Conservation (phyloP, 2,329 filamentous ascomycete genomes). For the Phyllosticta ampelicida region DNA sequence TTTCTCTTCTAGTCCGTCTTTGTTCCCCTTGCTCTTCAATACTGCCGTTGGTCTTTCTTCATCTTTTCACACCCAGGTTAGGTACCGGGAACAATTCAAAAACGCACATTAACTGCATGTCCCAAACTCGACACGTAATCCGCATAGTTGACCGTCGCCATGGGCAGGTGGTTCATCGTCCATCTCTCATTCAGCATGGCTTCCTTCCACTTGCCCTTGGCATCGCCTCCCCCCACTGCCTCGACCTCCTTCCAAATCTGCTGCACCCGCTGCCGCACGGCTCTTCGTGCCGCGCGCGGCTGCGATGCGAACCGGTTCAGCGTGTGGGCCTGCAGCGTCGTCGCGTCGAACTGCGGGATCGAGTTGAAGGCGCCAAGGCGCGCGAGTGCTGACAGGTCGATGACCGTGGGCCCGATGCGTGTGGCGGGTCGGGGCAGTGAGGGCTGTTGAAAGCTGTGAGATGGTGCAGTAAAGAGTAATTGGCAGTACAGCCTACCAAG, state of each 20-base stretch:
- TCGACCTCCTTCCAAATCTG: conserved; percentile 12
- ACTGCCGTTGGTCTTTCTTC: not conserved
- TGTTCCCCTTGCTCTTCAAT: not conserved
- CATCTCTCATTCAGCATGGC: conserved; percentile 24
- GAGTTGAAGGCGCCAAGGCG: not conserved
- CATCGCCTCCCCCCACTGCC: conserved; percentile 18
- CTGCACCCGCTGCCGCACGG: conserved; percentile 27
- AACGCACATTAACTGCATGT: conserved; percentile 2
- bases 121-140: conserved; percentile 30
- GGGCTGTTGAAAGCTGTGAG: not conserved
- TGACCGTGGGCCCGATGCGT: not conserved
- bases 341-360: not conserved
- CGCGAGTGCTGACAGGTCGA: not conserved
- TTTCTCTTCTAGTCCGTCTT: not conserved
- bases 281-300: conserved; percentile 26
- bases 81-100: not conserved
- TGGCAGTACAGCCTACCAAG: not conserved
- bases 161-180: conserved; percentile 43
- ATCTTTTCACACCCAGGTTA: no score
- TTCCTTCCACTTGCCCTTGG: not conserved
- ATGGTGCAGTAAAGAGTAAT: not conserved
- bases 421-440: not conserved
- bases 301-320: conserved; percentile 44
- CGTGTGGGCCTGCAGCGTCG: not conserved
- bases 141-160: conserved; percentile 46